Conservation (phyloP, 805 yeast genomes). For the Saccharomycopsis fermentans region DNA sequence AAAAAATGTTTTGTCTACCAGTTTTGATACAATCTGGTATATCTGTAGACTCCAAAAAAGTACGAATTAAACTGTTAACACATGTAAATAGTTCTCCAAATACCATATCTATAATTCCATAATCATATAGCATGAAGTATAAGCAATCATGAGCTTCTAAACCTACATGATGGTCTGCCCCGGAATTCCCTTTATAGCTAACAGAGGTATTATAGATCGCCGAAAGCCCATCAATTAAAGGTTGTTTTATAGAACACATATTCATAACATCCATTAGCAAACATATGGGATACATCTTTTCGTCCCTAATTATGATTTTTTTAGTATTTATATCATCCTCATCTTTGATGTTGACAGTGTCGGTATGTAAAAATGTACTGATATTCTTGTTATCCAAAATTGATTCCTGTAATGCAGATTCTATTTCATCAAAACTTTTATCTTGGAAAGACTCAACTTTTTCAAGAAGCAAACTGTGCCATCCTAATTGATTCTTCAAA, state of each 20-base stretch:
- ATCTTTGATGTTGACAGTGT: neutral
- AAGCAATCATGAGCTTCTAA: neutral
- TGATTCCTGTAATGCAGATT: neutral
- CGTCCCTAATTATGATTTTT: neutral
- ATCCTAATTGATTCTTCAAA: neutral
- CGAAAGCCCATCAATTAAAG: neutral
- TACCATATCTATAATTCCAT: neutral
- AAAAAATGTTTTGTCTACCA: neutral
- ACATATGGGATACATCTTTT: neutral
- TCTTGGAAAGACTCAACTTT: neutral
- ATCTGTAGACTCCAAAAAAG: neutral
- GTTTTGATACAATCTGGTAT: neutral
- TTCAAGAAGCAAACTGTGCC: neutral
- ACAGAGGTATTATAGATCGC: neutral
- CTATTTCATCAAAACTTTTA: neutral
- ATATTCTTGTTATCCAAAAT: neutral
- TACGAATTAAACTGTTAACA: conserved; percentile 2
- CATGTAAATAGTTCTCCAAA: neutral
- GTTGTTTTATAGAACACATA: neutral
- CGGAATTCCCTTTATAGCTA: neutral
- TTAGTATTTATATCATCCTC: neutral
- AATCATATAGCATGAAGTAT: neutral
- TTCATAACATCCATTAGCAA: neutral
- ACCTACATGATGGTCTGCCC: neutral
- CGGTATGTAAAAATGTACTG: neutral